Conservation (phyloP, 2,329 filamentous ascomycete species). For the Didymella lethalis region DNA sequence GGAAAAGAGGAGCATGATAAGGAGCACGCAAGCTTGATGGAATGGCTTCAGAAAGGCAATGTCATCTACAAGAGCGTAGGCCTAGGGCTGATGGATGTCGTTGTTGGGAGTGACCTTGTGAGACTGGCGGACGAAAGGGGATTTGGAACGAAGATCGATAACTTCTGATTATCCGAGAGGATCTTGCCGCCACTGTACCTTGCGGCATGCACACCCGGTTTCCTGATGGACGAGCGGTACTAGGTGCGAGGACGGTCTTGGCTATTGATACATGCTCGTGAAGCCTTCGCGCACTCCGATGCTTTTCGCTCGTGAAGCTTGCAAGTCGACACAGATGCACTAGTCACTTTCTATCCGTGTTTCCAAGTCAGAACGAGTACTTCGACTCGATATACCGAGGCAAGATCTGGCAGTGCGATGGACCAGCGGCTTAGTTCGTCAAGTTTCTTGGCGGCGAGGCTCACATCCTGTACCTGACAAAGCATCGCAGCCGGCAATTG, state of each 20-base stretch:
- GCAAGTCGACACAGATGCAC: not conserved
- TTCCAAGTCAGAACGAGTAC: not conserved
- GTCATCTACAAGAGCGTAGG: constrained; percentile 76
- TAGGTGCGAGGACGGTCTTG: not conserved
- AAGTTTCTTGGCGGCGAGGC: not conserved
- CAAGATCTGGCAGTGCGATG: not conserved
- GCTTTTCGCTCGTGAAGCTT: not conserved
- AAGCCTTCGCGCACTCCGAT: not conserved
- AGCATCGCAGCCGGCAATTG: not conserved
- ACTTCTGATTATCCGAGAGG: constrained; percentile 46
- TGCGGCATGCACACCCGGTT: not conserved
- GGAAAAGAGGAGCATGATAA: constrained; percentile 39
- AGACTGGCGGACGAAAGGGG: constrained; percentile 62
- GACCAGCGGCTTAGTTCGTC: not conserved
- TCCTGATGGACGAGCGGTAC: not conserved
- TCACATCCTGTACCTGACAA: not conserved
- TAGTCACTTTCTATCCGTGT: not conserved
- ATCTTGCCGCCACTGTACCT: not conserved
- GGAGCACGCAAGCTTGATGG: constrained; percentile 55
- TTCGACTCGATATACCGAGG: not conserved
- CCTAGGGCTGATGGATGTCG: constrained; percentile 72
- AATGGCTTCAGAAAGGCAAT: constrained; percentile 70
- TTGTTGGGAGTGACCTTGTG: constrained; percentile 67
- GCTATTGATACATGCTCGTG: not conserved
- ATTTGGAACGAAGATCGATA: constrained; percentile 63